These are phyloP conservation scores for Elymus sibiricus DNA, from an alignment of 176 grass and related monocot species.

Conservation along the genomic window DNA sequence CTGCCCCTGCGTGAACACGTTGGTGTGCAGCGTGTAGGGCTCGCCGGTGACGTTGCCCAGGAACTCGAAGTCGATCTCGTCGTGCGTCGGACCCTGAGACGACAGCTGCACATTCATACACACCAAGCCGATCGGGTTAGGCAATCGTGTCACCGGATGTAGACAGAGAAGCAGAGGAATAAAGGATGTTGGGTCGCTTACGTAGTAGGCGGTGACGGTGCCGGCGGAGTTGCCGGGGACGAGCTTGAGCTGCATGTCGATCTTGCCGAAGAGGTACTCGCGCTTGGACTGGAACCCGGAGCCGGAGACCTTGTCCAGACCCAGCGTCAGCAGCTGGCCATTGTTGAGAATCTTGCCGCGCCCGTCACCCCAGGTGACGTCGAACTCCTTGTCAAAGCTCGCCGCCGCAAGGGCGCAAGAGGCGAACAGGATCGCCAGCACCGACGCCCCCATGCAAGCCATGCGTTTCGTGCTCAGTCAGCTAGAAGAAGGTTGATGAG, in stretches of 20 bases:
- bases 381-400: constrained; percentile 64
- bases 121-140: neutral
- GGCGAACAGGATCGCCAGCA: constrained; percentile 12
- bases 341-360: constrained; percentile 61
- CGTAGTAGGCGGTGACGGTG: constrained; percentile 89
- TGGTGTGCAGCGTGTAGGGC: constrained; percentile 89
- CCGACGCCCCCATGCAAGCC: neutral
- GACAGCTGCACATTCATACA: constrained; percentile 34
- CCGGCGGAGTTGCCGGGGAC: constrained; percentile 83
- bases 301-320: constrained; percentile 59
- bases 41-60: constrained; percentile 70
- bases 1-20: constrained; percentile 81
- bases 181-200: neutral
- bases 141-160: neutral
- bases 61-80: constrained; percentile 97
- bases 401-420: constrained; percentile 17
- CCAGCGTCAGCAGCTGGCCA: constrained; percentile 55
- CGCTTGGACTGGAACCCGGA: constrained; percentile 86
- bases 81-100: constrained; percentile 68
- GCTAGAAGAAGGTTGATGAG: neutral
- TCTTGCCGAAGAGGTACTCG: constrained; percentile 94
- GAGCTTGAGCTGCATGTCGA: constrained; percentile 88
- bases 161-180: neutral
- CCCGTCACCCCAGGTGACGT: constrained; percentile 79
- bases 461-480: neutral